Conservation (phyloP, 2,329 filamentous ascomycete genomes). For the Aureobasidium sp. region DNA sequence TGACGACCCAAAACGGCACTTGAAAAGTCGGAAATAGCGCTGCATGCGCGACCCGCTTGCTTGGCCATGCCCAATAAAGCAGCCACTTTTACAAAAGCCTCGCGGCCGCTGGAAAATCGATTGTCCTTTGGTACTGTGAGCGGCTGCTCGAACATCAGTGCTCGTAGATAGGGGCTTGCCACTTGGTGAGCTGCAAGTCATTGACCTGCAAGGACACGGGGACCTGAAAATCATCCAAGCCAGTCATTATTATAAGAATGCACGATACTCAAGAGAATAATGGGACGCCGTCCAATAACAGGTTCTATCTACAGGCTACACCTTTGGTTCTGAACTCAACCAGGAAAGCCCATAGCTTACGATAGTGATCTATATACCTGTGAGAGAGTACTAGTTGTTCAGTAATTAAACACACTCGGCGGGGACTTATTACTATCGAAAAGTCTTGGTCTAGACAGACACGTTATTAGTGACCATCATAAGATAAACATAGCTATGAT, state of each 20-base stretch:
- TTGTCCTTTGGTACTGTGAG: background rate
- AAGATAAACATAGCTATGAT: background rate
- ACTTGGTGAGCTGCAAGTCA: background rate
- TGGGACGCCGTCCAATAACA: background rate
- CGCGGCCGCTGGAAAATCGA: conserved; percentile 4
- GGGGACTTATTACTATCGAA: background rate
- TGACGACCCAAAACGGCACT: conserved; percentile 1
- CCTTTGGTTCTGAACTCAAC: background rate
- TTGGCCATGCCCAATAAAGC: conserved; percentile 9
- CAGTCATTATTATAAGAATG: background rate
- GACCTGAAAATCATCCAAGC: no score
- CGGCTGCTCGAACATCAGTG: background rate
- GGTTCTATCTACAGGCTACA: background rate
- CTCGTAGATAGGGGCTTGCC: background rate
- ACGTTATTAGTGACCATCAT: background rate
- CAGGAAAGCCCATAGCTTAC: no score
- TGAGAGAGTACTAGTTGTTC: no score
- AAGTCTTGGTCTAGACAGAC: background rate
- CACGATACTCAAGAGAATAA: background rate
- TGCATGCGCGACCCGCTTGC: background rate
- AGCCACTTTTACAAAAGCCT: conserved; percentile 4
- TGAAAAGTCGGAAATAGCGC: background rate
- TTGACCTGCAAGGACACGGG: background rate
- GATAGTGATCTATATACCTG: no score
- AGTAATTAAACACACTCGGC: background rate